Evolutionary conservation across 78 protist genomes (phyloP).

Genomic region (Polysphondylium violaceum): DNA sequence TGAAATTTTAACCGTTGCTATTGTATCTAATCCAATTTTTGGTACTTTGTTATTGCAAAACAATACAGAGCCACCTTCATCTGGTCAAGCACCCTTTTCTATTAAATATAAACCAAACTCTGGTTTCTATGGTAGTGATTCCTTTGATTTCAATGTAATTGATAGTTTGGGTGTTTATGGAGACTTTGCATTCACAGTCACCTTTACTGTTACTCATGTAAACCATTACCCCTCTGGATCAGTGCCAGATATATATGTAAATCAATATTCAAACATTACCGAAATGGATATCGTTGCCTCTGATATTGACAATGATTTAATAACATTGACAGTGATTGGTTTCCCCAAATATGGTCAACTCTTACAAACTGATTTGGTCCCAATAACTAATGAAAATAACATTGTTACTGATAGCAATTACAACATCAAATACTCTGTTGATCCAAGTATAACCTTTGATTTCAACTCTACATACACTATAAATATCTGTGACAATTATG

Average conservation of each 20-base stretch:
- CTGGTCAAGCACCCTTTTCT: background rate
- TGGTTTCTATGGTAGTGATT: conserved; percentile 28
- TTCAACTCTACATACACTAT: background rate
- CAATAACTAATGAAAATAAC: background rate
- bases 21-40: background rate
- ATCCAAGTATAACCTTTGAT: background rate
- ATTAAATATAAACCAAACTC: conserved; percentile 19
- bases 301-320: background rate
- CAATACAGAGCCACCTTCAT: background rate
- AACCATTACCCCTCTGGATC: conserved; percentile 29
- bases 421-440: background rate
- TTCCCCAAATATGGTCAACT: background rate
- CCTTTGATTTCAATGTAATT: background rate
- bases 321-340: background rate
- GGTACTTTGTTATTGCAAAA: too few relatives aligned
- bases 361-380: background rate
- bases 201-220: background rate
- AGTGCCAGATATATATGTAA: background rate
- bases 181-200: background rate
- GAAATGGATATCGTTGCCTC: background rate
- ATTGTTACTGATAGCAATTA: background rate
- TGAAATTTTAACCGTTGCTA: too few relatives aligned
- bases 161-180: conserved; percentile 11
- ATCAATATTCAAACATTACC: background rate
- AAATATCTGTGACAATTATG: background rate